Conservation (phyloP, 371 early-diverging fungal species). For the Mortierella polycephala region DNA sequence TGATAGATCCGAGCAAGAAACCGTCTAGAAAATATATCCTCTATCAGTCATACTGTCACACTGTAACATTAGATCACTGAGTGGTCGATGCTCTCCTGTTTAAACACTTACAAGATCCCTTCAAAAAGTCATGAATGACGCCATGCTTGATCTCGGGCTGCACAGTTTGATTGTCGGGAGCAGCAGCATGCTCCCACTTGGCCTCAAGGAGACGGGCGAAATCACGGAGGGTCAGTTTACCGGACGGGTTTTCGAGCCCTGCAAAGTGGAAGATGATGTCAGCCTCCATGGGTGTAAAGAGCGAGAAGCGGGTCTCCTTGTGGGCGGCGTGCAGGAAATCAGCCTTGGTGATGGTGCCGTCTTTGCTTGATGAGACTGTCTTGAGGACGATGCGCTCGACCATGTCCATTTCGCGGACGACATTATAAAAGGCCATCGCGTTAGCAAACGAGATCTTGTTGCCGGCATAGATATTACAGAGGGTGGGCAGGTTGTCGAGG, state of each 20-base stretch:
- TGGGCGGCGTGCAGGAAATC: constrained; percentile 73
- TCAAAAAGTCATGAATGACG: constrained; percentile 48
- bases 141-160: constrained; percentile 34
- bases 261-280: constrained; percentile 87
- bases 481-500: constrained; percentile 74
- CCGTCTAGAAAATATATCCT: constrained; percentile 55
- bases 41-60: neutral
- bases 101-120: constrained; percentile 56
- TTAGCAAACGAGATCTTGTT: constrained; percentile 72
- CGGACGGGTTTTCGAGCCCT: constrained; percentile 68
- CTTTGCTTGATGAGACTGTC: constrained; percentile 62
- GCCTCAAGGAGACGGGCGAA: constrained; percentile 75
- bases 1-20: constrained; percentile 90
- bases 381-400: constrained; percentile 72
- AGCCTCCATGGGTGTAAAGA: constrained; percentile 87
- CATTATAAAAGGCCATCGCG: constrained; percentile 79
- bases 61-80: too few relatives aligned
- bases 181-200: constrained; percentile 63
- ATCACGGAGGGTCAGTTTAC: constrained; percentile 65
- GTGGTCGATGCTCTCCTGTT: neutral
- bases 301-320: constrained; percentile 68
- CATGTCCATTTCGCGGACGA: constrained; percentile 79
- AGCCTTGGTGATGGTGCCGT: constrained; percentile 68
- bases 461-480: constrained; percentile 69
- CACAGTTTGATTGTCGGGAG: constrained; percentile 17